Evolutionary conservation across 306 rosid species (phyloP).

Genomic region (Medicago ruthenica): DNA sequence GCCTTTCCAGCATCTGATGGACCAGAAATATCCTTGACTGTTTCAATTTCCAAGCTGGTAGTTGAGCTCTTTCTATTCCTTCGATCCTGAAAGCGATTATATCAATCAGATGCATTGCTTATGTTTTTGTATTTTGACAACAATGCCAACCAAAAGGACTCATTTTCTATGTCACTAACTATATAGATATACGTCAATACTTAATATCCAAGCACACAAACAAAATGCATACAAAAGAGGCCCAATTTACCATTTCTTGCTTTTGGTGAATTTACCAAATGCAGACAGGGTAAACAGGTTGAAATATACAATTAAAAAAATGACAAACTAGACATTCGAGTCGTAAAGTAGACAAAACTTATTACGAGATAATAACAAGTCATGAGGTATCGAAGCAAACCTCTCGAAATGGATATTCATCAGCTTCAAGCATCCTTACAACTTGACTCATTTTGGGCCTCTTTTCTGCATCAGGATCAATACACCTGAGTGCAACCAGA

Average conservation of each 20-base stretch:
- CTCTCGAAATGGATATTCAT: slow-evolving; percentile 88
- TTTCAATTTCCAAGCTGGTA: slow-evolving; percentile 77
- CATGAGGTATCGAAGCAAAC: slow-evolving; percentile 48
- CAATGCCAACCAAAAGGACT: no score
- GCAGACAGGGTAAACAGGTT: no score
- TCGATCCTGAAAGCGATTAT: slow-evolving; percentile 71
- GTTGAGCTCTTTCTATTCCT: slow-evolving; percentile 77
- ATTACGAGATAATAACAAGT: slow-evolving; percentile 14
- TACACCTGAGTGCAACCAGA: slow-evolving; percentile 87
- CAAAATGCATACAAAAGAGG: no score
- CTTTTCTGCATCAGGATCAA: slow-evolving; percentile 85
- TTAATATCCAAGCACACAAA: no score
- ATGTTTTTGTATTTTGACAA: not conserved
- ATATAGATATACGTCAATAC: no score
- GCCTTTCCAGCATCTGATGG: slow-evolving; percentile 56
- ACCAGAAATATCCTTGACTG: slow-evolving; percentile 62
- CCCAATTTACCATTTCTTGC: no score
- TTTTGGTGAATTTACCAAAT: no score
- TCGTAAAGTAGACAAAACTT: slow-evolving; percentile 13
- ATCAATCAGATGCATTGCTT: slow-evolving; percentile 26
- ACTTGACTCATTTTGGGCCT: slow-evolving; percentile 97
- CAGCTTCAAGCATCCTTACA: slow-evolving; percentile 91
- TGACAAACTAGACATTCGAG: not conserved
- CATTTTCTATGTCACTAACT: no score
- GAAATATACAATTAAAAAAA: no score